These are phyloP conservation scores for Entomophthora muscae DNA, from an alignment of 371 early-diverging fungal genomes.

Conservation along the genomic window DNA sequence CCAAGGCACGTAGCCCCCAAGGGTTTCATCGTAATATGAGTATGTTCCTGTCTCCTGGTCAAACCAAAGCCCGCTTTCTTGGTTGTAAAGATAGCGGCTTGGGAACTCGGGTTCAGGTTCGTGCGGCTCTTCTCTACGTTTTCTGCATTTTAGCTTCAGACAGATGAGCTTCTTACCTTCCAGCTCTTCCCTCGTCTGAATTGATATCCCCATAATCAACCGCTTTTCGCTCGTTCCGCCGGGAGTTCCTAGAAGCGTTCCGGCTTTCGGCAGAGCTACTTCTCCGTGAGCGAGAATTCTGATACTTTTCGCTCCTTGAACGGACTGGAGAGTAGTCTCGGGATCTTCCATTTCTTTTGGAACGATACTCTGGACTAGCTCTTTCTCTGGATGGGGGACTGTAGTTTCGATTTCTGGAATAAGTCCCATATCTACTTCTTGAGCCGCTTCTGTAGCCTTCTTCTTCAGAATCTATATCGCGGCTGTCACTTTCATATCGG, in stretches of 20 bases:
- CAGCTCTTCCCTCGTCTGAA: neutral
- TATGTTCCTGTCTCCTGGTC: conserved; percentile 1
- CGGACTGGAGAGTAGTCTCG: neutral
- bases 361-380: neutral
- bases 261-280: neutral
- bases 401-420: neutral
- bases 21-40: neutral
- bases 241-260: neutral
- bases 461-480: neutral
- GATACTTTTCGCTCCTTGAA: neutral
- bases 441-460: neutral
- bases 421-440: neutral
- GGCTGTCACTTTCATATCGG: neutral
- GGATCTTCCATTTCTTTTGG: neutral
- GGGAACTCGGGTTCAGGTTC: neutral
- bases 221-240: neutral
- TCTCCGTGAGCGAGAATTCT: neutral
- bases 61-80: neutral
- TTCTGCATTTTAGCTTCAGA: neutral
- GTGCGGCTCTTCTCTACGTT: neutral
- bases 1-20: neutral
- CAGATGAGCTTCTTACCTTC: neutral
- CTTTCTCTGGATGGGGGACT: neutral
- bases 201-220: neutral
- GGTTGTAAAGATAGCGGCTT: conserved; percentile 1